Percentiles rank a stretch among this genome's conserved stretches.
Conservation (phyloP, 192 early-diverging fungal species). For the Oehlia diaphana region DNA sequence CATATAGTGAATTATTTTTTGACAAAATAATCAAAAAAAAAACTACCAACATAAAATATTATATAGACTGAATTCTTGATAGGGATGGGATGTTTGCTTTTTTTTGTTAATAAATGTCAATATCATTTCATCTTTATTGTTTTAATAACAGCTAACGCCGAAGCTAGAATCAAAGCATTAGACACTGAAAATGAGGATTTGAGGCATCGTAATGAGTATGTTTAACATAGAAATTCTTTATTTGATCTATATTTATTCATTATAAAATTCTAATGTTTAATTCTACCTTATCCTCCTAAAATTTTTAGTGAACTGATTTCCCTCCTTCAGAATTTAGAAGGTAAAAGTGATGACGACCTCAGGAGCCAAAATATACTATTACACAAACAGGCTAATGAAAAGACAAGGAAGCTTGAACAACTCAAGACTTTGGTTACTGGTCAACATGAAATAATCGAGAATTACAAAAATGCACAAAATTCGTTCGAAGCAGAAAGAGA, state of each 20-base stretch:
- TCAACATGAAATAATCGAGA: slow-evolving; percentile 42
- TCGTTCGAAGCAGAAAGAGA: neutral
- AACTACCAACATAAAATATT: neutral
- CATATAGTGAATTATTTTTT: neutral
- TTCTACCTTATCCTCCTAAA: slow-evolving; percentile 10
- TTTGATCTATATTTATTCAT: slow-evolving; percentile 8
- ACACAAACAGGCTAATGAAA: slow-evolving; percentile 32
- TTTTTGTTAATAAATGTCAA: neutral
- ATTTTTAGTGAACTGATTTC: slow-evolving; percentile 30
- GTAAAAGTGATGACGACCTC: slow-evolving; percentile 42
- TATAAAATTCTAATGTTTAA: slow-evolving; percentile 30
- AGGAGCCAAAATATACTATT: slow-evolving; percentile 35
- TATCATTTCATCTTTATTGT: neutral
- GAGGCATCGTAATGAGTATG: slow-evolving; percentile 33
- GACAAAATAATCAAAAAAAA: neutral
- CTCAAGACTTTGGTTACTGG: slow-evolving; percentile 41
- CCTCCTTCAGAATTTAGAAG: slow-evolving; percentile 36
- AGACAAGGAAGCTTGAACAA: slow-evolving; percentile 36
- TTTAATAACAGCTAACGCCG: slow-evolving; percentile 6
- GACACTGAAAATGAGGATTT: slow-evolving; percentile 44
- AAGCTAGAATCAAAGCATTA: slow-evolving; percentile 38
- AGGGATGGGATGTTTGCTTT: neutral
- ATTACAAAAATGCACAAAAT: slow-evolving; percentile 35
- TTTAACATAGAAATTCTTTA: slow-evolving; percentile 16
- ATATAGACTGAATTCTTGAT: neutral